Conservation (phyloP, 176 grass and related monocot genomes). For the Triticum aestivum region DNA sequence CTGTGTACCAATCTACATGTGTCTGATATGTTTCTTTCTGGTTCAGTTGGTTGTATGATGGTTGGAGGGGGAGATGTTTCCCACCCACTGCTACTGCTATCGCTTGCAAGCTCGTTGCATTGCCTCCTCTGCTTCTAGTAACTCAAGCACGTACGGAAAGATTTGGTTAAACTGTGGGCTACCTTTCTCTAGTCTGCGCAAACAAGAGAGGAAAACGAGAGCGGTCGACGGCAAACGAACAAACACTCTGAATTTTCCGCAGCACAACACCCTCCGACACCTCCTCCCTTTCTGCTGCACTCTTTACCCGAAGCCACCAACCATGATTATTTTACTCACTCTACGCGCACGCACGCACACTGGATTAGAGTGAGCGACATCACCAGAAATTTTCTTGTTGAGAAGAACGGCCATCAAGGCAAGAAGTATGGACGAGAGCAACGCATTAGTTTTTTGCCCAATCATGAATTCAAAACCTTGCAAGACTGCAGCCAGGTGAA, state of each 20-base stretch:
- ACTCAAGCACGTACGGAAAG: slow-evolving; percentile 1
- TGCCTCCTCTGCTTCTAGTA: slow-evolving; percentile 21
- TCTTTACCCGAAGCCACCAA: slow-evolving; percentile 23
- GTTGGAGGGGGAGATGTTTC: slow-evolving; percentile 32
- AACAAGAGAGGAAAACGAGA: slow-evolving; percentile 31
- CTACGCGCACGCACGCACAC: background rate
- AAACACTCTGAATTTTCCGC: background rate
- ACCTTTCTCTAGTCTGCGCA: slow-evolving; percentile 16
- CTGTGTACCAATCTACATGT: no score
- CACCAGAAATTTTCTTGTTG: slow-evolving; percentile 39
- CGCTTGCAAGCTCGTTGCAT: background rate
- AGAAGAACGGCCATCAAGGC: slow-evolving; percentile 48
- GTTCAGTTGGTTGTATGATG: slow-evolving; percentile 24
- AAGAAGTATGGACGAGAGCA: slow-evolving; percentile 61
- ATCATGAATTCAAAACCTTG: slow-evolving; percentile 40
- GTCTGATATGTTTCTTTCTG: background rate
- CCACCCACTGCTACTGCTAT: slow-evolving; percentile 34
- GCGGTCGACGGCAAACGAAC: background rate
- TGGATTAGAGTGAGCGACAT: slow-evolving; percentile 25
- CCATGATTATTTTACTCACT: slow-evolving; percentile 10
- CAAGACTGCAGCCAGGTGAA: slow-evolving; percentile 22
- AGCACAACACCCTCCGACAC: slow-evolving; percentile 2
- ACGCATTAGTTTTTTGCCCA: slow-evolving; percentile 17
- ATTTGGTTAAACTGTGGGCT: slow-evolving; percentile 32
- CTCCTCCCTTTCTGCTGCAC: slow-evolving; percentile 26